A percentile compares a stretch with the other conserved stretches of the same genome.
Evolutionary conservation across 1,284 basidiomycete genomes (phyloP).

Genomic region (Puccinia polysora): DNA sequence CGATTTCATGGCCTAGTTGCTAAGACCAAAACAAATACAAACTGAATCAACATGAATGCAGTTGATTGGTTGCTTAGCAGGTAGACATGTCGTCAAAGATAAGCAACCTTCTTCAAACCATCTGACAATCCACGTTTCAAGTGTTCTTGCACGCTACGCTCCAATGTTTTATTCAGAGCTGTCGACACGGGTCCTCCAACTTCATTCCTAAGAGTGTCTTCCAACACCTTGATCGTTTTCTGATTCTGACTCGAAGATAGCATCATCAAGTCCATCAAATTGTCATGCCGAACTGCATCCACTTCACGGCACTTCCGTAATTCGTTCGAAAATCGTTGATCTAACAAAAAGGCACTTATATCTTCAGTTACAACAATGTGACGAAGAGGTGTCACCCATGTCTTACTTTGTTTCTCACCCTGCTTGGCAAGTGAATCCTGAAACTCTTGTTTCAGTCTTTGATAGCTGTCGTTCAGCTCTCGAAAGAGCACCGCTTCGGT

Average conservation of each 20-base stretch:
- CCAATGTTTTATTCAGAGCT: background rate
- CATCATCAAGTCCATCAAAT: too few species aligned
- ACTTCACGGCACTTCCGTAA: background rate
- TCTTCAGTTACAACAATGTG: background rate
- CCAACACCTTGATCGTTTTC: background rate
- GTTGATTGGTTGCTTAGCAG: too few species aligned
- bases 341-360: background rate
- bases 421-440: background rate
- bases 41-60: too few species aligned
- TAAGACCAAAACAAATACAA: background rate
- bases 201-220: background rate
- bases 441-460: background rate
- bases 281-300: constrained; percentile 15
- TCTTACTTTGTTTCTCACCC: constrained; percentile 6
- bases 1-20: background rate
- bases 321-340: constrained; percentile 5
- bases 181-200: background rate
- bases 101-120: constrained; percentile 15
- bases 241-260: too few species aligned
- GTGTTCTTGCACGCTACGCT: background rate
- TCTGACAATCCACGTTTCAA: background rate
- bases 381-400: background rate
- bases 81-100: too few species aligned
- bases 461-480: background rate
- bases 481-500: background rate